Conservation (phyloP, 176 grass and related monocot species). For the Oryza coarctata region DNA sequence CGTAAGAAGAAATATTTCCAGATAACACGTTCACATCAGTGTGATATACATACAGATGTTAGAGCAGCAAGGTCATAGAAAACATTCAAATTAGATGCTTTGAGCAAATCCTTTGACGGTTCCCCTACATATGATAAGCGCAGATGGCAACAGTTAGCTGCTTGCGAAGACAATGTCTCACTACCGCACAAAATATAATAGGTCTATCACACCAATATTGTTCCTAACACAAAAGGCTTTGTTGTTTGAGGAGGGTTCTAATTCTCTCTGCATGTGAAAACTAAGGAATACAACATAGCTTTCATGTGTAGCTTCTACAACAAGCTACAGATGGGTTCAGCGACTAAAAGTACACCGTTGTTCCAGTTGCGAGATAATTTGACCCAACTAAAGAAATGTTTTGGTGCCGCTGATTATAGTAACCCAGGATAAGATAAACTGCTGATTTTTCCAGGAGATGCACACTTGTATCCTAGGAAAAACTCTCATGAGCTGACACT, state of each 20-base stretch:
- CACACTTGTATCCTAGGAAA: conserved; percentile 22
- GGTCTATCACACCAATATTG: conserved; percentile 34
- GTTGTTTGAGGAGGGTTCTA: conserved; percentile 28
- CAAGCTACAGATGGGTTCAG: conserved; percentile 29
- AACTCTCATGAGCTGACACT: background rate
- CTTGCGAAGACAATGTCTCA: conserved; percentile 10
- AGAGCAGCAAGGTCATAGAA: background rate
- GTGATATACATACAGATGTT: background rate
- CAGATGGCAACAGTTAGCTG: conserved; percentile 16
- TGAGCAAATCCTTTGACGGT: conserved; percentile 14
- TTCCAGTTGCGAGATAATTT: background rate
- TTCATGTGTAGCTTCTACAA: conserved; percentile 40
- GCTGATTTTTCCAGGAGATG: conserved; percentile 16
- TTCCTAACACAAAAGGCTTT: conserved; percentile 33
- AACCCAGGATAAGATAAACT: conserved; percentile 8
- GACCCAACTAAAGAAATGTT: conserved; percentile 22
- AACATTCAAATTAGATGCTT: background rate
- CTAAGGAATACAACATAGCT: conserved; percentile 52
- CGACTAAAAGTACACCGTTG: conserved; percentile 35
- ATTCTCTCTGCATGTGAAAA: conserved; percentile 34
- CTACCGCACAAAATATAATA: conserved; percentile 34
- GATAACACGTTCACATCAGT: background rate
- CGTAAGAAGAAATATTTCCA: background rate
- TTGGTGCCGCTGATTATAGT: conserved; percentile 26
- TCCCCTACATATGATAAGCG: conserved; percentile 38